phyloP scores from a whole-genome alignment of 345 rosid species.

The Corymbia maculata region DNA sequence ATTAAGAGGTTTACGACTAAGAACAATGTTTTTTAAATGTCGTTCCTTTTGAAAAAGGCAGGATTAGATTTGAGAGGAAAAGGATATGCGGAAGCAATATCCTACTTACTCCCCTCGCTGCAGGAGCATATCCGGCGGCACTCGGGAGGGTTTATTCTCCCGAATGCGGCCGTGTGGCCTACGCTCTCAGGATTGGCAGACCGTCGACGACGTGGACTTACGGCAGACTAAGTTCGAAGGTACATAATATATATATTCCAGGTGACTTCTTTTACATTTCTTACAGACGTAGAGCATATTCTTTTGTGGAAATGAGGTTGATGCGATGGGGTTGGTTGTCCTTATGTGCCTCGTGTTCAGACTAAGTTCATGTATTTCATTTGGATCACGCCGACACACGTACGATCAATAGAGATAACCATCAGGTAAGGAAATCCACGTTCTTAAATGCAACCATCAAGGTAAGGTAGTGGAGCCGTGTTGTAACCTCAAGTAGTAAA shows the following conservation, averaged over 20 bases:
- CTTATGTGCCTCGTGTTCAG: background rate
- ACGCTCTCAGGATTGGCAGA: background rate
- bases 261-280: background rate
- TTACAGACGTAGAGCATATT: background rate
- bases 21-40: background rate
- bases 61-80: background rate
- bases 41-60: background rate
- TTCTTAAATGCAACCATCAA: background rate
- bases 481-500: no score
- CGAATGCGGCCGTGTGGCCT: background rate
- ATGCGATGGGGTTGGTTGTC: background rate
- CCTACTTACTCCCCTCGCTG: background rate
- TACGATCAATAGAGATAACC: background rate
- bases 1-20: background rate
- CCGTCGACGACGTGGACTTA: background rate
- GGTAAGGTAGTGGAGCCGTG: no score
- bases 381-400: background rate
- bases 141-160: background rate
- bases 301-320: background rate
- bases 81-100: background rate
- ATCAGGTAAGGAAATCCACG: rapidly evolving
- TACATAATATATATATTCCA: background rate
- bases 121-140: background rate
- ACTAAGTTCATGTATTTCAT: background rate
- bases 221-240: background rate